A percentile compares a stretch with the other conserved stretches of the same genome.
These are phyloP conservation scores for Cryphonectria nitschkei DNA, from an alignment of 2,329 filamentous ascomycete genomes.

Conservation along the genomic window DNA sequence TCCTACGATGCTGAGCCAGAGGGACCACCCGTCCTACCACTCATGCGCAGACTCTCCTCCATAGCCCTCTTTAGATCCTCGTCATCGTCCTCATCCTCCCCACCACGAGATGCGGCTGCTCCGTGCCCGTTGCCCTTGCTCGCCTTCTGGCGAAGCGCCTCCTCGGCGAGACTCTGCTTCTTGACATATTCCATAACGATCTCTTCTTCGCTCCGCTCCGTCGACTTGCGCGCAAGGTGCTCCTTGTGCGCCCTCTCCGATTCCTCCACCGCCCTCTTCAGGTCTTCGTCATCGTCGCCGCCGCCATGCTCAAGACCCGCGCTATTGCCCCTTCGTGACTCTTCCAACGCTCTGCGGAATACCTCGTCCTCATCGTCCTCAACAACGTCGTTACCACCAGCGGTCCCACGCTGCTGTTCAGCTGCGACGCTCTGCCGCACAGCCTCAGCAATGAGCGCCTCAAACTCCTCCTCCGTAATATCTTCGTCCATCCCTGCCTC, in stretches of 20 bases:
- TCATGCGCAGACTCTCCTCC: conserved; percentile 57
- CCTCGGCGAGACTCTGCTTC: conserved; percentile 75
- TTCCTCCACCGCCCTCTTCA: conserved; percentile 52
- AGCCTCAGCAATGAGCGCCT: conserved; percentile 58
- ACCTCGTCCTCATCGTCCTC: conserved; percentile 40
- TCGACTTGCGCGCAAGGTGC: conserved; percentile 42
- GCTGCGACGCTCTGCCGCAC: conserved; percentile 54
- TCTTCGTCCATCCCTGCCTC: conserved; percentile 40
- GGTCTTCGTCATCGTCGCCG: conserved; percentile 47
- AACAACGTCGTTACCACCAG: conserved; percentile 29
- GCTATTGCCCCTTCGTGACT: conserved; percentile 39
- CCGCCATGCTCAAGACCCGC: conserved; percentile 32
- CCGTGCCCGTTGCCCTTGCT: conserved; percentile 37
- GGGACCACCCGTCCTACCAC: conserved; percentile 35
- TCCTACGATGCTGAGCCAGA: conserved; percentile 27
- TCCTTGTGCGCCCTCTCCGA: conserved; percentile 50
- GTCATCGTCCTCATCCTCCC: conserved; percentile 52
- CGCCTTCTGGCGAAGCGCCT: conserved; percentile 47
- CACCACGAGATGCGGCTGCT: conserved; percentile 33
- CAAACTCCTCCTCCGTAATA: conserved; percentile 62
- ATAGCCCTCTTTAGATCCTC: conserved; percentile 56
- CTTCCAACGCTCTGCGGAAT: conserved; percentile 46
- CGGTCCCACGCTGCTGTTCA: neutral
- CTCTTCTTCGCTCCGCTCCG: conserved; percentile 65
- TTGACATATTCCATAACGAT: conserved; percentile 77